Conservation (phyloP, 78 protist genomes). For the Dictyostelium purpureum region DNA sequence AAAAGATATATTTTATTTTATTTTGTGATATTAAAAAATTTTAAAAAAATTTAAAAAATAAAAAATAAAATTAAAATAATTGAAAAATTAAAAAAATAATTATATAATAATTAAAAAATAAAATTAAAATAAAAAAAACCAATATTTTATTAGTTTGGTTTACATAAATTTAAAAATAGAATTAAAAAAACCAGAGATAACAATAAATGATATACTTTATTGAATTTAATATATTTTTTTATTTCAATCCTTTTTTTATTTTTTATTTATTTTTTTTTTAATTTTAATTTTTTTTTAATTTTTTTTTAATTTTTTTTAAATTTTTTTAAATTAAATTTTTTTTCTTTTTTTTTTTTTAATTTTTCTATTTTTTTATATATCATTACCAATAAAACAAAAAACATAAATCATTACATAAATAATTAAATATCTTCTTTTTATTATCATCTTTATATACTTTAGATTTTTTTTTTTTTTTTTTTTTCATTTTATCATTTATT, state of each 20-base stretch:
- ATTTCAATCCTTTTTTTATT: background rate
- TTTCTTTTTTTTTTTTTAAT: background rate
- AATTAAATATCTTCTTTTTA: background rate
- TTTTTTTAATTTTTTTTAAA: background rate
- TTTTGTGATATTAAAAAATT: too few species aligned
- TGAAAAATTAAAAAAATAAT: too few species aligned
- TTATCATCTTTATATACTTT: background rate
- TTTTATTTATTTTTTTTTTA: background rate
- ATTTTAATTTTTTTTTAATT: background rate
- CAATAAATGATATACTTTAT: too few species aligned
- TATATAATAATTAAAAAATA: too few species aligned
- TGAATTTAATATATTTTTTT: background rate
- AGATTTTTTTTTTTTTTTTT: background rate
- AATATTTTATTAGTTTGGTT: too few species aligned
- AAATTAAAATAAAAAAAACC: too few species aligned
- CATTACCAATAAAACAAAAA: background rate
- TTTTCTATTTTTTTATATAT: background rate
- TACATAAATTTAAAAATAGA: too few species aligned
- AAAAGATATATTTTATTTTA: too few species aligned
- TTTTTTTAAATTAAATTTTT: background rate
- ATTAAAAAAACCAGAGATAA: too few species aligned
- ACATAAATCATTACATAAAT: too few species aligned
- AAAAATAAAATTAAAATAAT: too few species aligned
- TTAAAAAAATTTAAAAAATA: too few species aligned
- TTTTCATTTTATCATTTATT: background rate